phyloP scores from a whole-genome alignment of 768 basidiomycete species.

The Wakefieldia striispora region DNA sequence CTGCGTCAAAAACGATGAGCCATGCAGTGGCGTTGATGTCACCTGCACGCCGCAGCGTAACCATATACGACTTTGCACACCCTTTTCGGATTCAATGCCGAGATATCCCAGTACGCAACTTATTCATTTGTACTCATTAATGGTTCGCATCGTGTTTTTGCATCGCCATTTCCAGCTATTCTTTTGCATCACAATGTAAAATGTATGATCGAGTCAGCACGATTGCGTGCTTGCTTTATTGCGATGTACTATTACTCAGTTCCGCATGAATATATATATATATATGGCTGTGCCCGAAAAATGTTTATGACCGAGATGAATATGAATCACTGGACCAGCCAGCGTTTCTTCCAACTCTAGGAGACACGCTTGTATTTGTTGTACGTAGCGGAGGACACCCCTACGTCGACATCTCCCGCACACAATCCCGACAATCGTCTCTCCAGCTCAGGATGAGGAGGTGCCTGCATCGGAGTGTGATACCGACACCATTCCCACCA shows the following conservation, averaged over 20 bases:
- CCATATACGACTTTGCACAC: not conserved
- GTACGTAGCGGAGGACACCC: constrained; percentile 28
- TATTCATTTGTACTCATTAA: constrained; percentile 10
- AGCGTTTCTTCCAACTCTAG: not conserved
- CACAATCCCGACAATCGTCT: constrained; percentile 21
- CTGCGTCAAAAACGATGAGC: constrained; percentile 4
- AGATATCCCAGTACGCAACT: constrained; percentile 24
- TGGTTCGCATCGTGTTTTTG: constrained; percentile 5
- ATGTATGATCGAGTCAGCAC: not conserved
- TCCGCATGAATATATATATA: constrained; percentile 16
- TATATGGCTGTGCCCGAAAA: constrained; percentile 6
- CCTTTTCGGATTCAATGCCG: constrained; percentile 4
- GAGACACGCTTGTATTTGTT: constrained; percentile 34
- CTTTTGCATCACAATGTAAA: constrained; percentile 5
- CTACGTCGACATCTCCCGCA: constrained; percentile 27
- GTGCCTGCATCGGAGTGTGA: constrained; percentile 17
- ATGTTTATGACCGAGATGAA: not conserved
- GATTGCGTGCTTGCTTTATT: constrained; percentile 1
- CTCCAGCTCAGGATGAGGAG: constrained; percentile 26
- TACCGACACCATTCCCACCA: constrained; percentile 30
- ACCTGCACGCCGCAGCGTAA: constrained; percentile 5
- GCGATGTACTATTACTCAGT: constrained; percentile 20
- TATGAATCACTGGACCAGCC: constrained; percentile 11
- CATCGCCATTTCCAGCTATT: constrained; percentile 2
- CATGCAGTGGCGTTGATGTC: constrained; percentile 12